These are phyloP conservation scores for Pythium phragmitis DNA, from an alignment of 352 stramenopile genomes.

Conservation along the genomic window DNA sequence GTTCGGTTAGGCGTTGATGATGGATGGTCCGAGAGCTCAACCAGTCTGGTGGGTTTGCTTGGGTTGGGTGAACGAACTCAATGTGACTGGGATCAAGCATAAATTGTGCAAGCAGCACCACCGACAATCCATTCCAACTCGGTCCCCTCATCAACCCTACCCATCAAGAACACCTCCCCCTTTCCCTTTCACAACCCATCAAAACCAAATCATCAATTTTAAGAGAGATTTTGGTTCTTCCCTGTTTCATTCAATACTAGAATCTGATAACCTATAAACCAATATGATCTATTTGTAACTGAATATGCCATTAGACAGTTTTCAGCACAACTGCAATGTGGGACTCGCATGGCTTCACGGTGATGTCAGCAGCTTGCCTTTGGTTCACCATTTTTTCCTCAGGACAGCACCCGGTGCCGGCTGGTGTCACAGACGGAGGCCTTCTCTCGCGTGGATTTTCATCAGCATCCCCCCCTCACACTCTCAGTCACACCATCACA, in stretches of 20 bases:
- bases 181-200: conserved; percentile 4
- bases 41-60: neutral
- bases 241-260: neutral
- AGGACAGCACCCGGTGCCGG: neutral
- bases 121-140: neutral
- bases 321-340: conserved; percentile 27
- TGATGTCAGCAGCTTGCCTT: conserved; percentile 24
- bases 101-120: neutral
- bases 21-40: neutral
- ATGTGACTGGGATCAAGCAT: neutral
- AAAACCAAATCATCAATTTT: neutral
- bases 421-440: conserved; percentile 20
- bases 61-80: neutral
- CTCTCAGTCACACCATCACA: neutral
- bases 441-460: too few relatives aligned
- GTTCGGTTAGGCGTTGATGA: neutral
- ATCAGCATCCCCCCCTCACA: too few relatives aligned
- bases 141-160: conserved; percentile 17
- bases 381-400: conserved; percentile 25
- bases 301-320: neutral
- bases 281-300: too few relatives aligned
- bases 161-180: conserved; percentile 12
- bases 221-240: neutral
- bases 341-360: conserved; percentile 19
- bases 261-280: neutral